These are phyloP conservation scores for Cercospora brassicicola DNA, from an alignment of 2,329 filamentous ascomycete species.

Conservation along the genomic window DNA sequence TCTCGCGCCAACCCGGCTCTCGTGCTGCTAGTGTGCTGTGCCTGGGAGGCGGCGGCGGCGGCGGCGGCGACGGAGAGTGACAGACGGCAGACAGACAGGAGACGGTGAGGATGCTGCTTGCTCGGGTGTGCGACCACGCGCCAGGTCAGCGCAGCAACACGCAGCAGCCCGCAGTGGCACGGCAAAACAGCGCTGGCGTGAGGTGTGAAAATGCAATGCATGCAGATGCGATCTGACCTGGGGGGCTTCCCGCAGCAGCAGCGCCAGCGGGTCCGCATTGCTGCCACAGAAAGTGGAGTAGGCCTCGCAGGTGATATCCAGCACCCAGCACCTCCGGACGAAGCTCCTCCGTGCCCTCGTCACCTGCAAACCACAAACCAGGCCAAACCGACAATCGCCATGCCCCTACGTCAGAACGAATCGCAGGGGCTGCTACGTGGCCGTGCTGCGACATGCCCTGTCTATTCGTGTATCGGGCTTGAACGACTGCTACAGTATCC, in stretches of 20 bases:
- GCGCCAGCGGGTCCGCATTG: background rate
- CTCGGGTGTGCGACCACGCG: background rate
- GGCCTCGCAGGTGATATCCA: background rate
- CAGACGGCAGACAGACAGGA: background rate
- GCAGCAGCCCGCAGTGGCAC: background rate
- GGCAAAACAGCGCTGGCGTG: conserved; percentile 1
- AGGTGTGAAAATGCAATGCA: conserved; percentile 2
- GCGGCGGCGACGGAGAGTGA: background rate
- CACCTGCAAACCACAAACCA: background rate
- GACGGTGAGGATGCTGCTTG: background rate
- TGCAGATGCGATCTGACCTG: conserved; percentile 2
- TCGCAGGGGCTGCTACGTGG: background rate
- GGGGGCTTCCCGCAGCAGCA: background rate
- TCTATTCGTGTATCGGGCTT: background rate
- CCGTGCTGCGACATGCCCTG: background rate
- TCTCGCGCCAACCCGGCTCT: conserved; percentile 4
- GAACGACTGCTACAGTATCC: background rate
- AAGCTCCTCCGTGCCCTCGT: background rate
- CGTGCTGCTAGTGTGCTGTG: conserved; percentile 5
- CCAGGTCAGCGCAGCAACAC: background rate
- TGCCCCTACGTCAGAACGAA: background rate
- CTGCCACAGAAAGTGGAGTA: background rate
- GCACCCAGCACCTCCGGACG: background rate
- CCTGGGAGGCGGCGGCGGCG: background rate
- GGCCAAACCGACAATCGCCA: background rate